These are phyloP conservation scores for Boletus sensibilis DNA, from an alignment of 768 basidiomycete genomes.

Conservation along the genomic window DNA sequence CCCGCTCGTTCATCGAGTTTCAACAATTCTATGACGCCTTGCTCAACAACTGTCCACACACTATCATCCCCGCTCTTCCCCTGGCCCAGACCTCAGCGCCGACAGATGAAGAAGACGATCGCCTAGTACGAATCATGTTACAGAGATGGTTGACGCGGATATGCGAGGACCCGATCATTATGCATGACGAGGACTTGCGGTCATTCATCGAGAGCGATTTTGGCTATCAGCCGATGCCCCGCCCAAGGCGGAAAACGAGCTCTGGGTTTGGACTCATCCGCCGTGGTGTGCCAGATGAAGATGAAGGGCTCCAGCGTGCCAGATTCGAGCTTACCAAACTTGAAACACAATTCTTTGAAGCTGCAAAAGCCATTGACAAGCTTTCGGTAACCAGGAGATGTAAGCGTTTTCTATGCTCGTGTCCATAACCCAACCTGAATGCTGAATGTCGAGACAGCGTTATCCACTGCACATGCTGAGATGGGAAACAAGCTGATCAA, in stretches of 20 bases:
- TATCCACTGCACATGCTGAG: constrained; percentile 78
- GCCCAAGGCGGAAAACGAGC: constrained; percentile 66
- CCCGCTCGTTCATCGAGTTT: constrained; percentile 93
- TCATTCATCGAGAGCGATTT: constrained; percentile 98
- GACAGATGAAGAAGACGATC: constrained; percentile 97
- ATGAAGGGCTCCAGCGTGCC: constrained; percentile 87
- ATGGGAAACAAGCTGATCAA: constrained; percentile 92
- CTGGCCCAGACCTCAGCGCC: constrained; percentile 96
- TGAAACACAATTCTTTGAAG: constrained; percentile 89
- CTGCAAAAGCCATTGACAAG: constrained; percentile 88
- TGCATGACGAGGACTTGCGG: constrained; percentile 89
- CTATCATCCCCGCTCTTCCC: constrained; percentile 93
- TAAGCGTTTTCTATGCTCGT: constrained; percentile 32
- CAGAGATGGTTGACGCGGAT: constrained; percentile 94
- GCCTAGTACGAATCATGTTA: constrained; percentile 90
- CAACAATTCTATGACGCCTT: constrained; percentile 91
- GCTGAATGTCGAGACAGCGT: constrained; percentile 44
- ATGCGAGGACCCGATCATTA: constrained; percentile 86
- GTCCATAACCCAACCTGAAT: background rate
- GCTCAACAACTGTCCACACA: constrained; percentile 89
- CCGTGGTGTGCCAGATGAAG: constrained; percentile 87
- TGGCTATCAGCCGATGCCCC: constrained; percentile 86
- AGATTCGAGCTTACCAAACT: constrained; percentile 90
- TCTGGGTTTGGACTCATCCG: constrained; percentile 76
- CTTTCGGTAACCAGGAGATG: constrained; percentile 79